Evolutionary conservation across 164 flowering plant species (phyloP).

Genomic region (Nymphaea thermarum): DNA sequence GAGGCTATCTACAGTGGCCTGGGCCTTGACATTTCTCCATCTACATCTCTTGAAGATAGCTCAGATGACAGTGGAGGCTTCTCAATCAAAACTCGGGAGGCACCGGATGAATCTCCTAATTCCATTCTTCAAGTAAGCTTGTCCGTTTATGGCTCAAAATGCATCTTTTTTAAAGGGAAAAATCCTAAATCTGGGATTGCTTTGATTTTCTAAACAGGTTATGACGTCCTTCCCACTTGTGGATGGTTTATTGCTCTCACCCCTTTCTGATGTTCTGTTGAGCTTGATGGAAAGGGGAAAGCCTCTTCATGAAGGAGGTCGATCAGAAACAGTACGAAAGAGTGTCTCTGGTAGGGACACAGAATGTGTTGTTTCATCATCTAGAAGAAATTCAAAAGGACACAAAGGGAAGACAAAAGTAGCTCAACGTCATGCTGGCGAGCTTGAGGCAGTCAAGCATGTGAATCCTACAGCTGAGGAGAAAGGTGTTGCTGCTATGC

Average conservation of each 20-base stretch:
- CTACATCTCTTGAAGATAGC: slow-evolving; percentile 48
- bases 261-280: slow-evolving; percentile 46
- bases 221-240: slow-evolving; percentile 51
- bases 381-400: slow-evolving; percentile 9
- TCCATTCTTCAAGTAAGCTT: slow-evolving; percentile 49
- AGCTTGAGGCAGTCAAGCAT: slow-evolving; percentile 12
- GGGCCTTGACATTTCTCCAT: slow-evolving; percentile 67
- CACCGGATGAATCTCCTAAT: slow-evolving; percentile 35
- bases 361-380: slow-evolving; percentile 10
- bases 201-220: slow-evolving; percentile 23
- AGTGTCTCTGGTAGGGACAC: slow-evolving; percentile 6
- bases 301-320: slow-evolving; percentile 6
- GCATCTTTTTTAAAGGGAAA: background rate
- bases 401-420: slow-evolving; percentile 22
- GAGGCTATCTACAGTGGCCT: slow-evolving; percentile 81
- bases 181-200: background rate
- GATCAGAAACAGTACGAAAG: slow-evolving; percentile 7
- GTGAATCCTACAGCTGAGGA: slow-evolving; percentile 8
- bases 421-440: slow-evolving; percentile 11
- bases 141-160: background rate
- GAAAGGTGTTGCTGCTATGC: slow-evolving; percentile 3
- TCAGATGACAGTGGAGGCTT: slow-evolving; percentile 31
- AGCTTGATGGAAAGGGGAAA: slow-evolving; percentile 23
- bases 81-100: slow-evolving; percentile 17
- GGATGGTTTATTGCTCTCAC: slow-evolving; percentile 40